phyloP scores from a whole-genome alignment of 2,329 filamentous ascomycete species.

The Pseudocercospora fijiensis region DNA sequence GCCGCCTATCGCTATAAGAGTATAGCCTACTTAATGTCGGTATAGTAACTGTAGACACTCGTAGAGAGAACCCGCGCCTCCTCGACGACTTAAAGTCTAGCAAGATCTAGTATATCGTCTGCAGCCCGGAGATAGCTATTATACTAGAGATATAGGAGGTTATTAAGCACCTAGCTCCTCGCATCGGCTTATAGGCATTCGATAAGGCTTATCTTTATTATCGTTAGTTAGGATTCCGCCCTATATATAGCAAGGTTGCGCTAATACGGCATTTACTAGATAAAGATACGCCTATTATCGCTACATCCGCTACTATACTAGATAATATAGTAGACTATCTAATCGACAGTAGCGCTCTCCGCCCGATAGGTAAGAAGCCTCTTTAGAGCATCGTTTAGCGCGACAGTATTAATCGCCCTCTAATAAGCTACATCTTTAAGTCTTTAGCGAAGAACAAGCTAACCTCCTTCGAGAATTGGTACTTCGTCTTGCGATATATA shows the following conservation, averaged over 20 bases:
- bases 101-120: slow-evolving; percentile 1
- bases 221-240: background rate
- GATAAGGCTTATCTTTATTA: background rate
- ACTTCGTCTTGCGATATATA: too few relatives aligned
- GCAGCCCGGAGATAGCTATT: background rate
- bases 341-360: background rate
- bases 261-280: background rate
- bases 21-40: background rate
- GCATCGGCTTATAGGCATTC: background rate
- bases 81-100: too few relatives aligned
- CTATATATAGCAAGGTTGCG: background rate
- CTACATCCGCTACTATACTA: too few relatives aligned
- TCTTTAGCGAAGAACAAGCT: too few relatives aligned
- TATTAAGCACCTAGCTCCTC: too few relatives aligned
- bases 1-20: background rate
- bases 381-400: background rate
- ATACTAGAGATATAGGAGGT: background rate
- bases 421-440: too few relatives aligned
- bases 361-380: background rate
- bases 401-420: too few relatives aligned
- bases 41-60: background rate
- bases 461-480: too few relatives aligned
- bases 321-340: background rate
- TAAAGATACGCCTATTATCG: background rate
- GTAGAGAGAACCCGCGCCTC: too few relatives aligned